Evolutionary conservation across 2,329 filamentous ascomycete genomes (phyloP).

Genomic region (Scleromitrula shiraiana): DNA sequence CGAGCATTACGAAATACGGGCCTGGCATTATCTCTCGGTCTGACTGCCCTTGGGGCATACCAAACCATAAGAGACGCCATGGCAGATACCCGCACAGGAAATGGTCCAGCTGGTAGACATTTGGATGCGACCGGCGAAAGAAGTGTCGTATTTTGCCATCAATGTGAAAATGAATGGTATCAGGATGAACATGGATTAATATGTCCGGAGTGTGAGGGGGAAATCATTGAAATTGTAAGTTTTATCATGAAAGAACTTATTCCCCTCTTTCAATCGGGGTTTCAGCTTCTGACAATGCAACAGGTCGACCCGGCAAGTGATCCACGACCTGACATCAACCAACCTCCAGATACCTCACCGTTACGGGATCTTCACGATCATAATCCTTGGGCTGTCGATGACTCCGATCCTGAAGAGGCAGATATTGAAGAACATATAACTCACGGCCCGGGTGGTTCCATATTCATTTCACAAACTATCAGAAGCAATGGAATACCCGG

Average conservation of each 20-base stretch:
- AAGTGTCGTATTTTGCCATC: slow-evolving; percentile 81
- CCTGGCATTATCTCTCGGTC: slow-evolving; percentile 50
- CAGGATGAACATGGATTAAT: slow-evolving; percentile 57
- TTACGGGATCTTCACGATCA: slow-evolving; percentile 19
- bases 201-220: slow-evolving; percentile 71
- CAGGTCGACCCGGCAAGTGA: slow-evolving; percentile 52
- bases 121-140: slow-evolving; percentile 44
- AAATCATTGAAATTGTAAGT: slow-evolving; percentile 81
- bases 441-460: slow-evolving; percentile 25
- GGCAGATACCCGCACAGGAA: slow-evolving; percentile 23
- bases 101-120: slow-evolving; percentile 28
- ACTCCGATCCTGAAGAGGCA: slow-evolving; percentile 50
- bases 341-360: slow-evolving; percentile 11
- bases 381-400: slow-evolving; percentile 28
- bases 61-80: slow-evolving; percentile 39
- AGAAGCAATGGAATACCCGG: slow-evolving; percentile 11
- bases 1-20: slow-evolving; percentile 45
- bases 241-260: not conserved
- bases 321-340: slow-evolving; percentile 41
- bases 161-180: slow-evolving; percentile 76
- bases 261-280: not conserved
- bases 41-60: slow-evolving; percentile 48
- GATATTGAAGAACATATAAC: slow-evolving; percentile 44
- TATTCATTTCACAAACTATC: slow-evolving; percentile 25
- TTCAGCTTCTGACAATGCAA: slow-evolving; percentile 24